Evolutionary conservation across 495 filamentous ascomycete species (phyloP).

Genomic region (Copromyces sp.): DNA sequence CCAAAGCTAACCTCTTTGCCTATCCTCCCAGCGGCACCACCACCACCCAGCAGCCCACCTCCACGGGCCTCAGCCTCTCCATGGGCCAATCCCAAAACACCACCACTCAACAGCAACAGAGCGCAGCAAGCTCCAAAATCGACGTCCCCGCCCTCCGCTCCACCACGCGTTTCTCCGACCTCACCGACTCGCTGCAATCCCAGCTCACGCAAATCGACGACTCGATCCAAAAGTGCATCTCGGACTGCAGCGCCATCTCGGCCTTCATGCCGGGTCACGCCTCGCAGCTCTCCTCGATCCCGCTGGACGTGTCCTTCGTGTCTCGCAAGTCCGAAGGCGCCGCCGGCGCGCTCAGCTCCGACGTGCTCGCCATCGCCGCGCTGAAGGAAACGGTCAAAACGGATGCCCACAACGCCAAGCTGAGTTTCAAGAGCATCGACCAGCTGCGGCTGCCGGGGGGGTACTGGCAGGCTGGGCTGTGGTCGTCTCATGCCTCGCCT

Average conservation of each 20-base stretch:
- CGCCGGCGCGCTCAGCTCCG: constrained; percentile 59
- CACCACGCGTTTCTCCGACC: constrained; percentile 84
- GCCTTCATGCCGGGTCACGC: constrained; percentile 57
- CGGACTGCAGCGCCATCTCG: constrained; percentile 43
- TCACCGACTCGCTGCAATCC: constrained; percentile 58
- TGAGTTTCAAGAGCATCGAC: constrained; percentile 66
- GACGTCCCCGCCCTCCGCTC: constrained; percentile 65
- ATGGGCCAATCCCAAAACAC: constrained; percentile 29
- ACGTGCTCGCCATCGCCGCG: constrained; percentile 59
- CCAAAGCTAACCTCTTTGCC: neutral
- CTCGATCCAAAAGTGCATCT: constrained; percentile 59
- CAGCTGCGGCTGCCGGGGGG: constrained; percentile 65
- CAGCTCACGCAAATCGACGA: constrained; percentile 65
- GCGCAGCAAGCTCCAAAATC: constrained; percentile 62
- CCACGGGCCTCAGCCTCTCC: constrained; percentile 27
- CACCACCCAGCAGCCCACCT: constrained; percentile 31
- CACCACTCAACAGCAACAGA: constrained; percentile 36
- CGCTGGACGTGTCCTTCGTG: constrained; percentile 66
- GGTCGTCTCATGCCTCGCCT: too few relatives aligned
- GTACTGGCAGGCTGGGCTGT: constrained; percentile 54
- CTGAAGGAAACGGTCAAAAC: constrained; percentile 51
- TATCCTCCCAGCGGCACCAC: constrained; percentile 11
- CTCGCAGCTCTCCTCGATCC: constrained; percentile 52
- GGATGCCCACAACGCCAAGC: constrained; percentile 61
- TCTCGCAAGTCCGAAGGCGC: constrained; percentile 61